Conservation (phyloP, 768 basidiomycete species). For the Tylopilus sp. region DNA sequence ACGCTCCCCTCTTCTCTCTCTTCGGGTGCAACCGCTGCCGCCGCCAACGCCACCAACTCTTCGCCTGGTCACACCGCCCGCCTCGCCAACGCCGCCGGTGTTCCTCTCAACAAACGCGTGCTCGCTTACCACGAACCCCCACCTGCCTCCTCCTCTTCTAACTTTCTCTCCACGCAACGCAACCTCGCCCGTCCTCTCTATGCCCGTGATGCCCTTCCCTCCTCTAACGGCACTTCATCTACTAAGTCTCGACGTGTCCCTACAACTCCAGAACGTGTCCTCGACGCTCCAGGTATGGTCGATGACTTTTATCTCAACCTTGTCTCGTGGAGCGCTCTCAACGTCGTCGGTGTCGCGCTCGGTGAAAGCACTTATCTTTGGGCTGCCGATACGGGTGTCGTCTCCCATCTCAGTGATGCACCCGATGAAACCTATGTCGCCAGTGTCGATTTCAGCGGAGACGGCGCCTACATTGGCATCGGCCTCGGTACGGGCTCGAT, state of each 20-base stretch:
- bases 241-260: constrained; percentile 81
- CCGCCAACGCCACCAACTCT: constrained; percentile 37
- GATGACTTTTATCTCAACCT: constrained; percentile 99
- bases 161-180: constrained; percentile 70
- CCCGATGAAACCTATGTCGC: constrained; percentile 75
- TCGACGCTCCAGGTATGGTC: constrained; percentile 90
- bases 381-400: constrained; percentile 86
- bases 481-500: constrained; percentile 81
- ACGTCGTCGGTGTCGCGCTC: constrained; percentile 87
- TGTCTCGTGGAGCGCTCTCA: constrained; percentile 82
- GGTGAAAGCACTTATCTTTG: constrained; percentile 88
- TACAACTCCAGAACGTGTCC: constrained; percentile 84
- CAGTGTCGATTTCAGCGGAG: constrained; percentile 74
- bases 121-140: constrained; percentile 88
- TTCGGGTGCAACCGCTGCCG: constrained; percentile 46
- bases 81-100: constrained; percentile 70
- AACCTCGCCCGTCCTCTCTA: constrained; percentile 76
- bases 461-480: constrained; percentile 78
- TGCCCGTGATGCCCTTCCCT: constrained; percentile 58
- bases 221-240: constrained; percentile 60
- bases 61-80: constrained; percentile 80
- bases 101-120: constrained; percentile 76
- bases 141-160: constrained; percentile 72
- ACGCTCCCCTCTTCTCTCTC: constrained; percentile 63
- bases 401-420: constrained; percentile 73